Conservation (phyloP, 305 asterid genomes). For the Fraxinus platypoda region DNA sequence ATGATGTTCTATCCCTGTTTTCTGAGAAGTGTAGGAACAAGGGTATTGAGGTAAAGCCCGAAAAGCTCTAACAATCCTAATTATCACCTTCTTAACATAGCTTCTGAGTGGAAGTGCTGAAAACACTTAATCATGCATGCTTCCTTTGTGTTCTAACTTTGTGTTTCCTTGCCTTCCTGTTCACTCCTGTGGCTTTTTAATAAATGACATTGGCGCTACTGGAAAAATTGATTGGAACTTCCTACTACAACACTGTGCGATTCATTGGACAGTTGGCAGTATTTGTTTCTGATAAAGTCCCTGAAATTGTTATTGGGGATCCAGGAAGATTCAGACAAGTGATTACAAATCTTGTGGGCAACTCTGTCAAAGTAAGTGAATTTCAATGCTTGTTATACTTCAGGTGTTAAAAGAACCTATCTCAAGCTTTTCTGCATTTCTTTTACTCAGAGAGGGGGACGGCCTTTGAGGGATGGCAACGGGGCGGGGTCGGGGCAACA, state of each 20-base stretch:
- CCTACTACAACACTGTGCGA: constrained; percentile 10
- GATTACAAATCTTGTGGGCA: constrained; percentile 87
- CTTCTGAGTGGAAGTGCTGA: not conserved
- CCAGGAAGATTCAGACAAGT: constrained; percentile 98
- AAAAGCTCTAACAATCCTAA: not conserved
- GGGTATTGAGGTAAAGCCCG: constrained; percentile 72
- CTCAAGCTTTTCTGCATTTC: not conserved
- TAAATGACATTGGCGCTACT: not conserved
- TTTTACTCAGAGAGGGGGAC: not conserved
- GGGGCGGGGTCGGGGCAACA: no score
- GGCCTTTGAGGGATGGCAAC: no score
- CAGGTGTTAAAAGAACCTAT: not conserved
- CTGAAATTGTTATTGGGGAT: constrained; percentile 81
- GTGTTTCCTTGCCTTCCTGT: not conserved
- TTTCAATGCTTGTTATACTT: not conserved
- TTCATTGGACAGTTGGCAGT: constrained; percentile 75
- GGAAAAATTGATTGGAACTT: not conserved
- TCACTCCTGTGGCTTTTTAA: constrained; percentile 2
- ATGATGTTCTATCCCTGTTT: constrained; percentile 82
- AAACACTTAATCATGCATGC: not conserved
- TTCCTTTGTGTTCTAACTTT: constrained; percentile 15
- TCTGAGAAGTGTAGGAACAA: constrained; percentile 87
- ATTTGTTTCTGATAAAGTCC: constrained; percentile 87
- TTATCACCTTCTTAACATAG: not conserved
- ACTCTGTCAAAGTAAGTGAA: constrained; percentile 88